Percentiles rank a stretch among this genome's conserved stretches.
Evolutionary conservation across 192 early-diverging fungal species (phyloP).

Genomic region (Piromyces finnis): DNA sequence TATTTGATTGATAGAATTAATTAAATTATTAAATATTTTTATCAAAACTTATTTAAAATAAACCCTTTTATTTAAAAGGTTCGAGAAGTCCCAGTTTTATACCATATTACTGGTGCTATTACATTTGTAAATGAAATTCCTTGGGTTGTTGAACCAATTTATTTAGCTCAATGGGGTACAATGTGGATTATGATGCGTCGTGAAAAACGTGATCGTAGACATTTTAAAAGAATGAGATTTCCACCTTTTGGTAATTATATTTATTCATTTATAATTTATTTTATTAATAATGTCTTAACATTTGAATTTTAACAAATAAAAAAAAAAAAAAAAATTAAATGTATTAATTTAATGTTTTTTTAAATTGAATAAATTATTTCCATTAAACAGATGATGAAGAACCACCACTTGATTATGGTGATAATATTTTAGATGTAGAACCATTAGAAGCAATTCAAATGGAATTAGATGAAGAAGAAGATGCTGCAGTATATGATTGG

Average conservation of each 20-base stretch:
- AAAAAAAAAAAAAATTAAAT: too few species aligned
- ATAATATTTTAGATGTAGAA: conserved; percentile 95
- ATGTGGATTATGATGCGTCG: conserved; percentile 99
- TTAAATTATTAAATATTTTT: too few species aligned
- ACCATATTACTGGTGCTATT: conserved; percentile 97
- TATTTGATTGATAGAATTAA: too few species aligned
- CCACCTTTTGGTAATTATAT: neutral
- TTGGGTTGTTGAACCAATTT: conserved; percentile 92
- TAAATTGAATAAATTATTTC: too few species aligned
- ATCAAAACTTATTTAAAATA: too few species aligned
- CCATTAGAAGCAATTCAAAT: conserved; percentile 97
- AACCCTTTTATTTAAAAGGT: conserved; percentile 10
- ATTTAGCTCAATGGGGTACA: conserved; percentile 96
- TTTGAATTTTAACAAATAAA: too few species aligned
- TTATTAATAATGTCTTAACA: neutral
- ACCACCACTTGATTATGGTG: conserved; percentile 94
- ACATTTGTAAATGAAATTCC: conserved; percentile 96
- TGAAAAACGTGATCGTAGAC: conserved; percentile 90
- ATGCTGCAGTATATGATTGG: conserved; percentile 79
- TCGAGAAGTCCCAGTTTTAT: conserved; percentile 86
- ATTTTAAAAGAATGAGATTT: conserved; percentile 87
- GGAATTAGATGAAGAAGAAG: conserved; percentile 93
- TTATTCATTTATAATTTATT: neutral
- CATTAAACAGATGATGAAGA: conserved; percentile 94
- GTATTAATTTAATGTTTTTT: too few species aligned